Base-by-base conservation (phyloP, 1,139 yeast genomes). In the Hemisphaericaspora lyxosophila region DNA sequence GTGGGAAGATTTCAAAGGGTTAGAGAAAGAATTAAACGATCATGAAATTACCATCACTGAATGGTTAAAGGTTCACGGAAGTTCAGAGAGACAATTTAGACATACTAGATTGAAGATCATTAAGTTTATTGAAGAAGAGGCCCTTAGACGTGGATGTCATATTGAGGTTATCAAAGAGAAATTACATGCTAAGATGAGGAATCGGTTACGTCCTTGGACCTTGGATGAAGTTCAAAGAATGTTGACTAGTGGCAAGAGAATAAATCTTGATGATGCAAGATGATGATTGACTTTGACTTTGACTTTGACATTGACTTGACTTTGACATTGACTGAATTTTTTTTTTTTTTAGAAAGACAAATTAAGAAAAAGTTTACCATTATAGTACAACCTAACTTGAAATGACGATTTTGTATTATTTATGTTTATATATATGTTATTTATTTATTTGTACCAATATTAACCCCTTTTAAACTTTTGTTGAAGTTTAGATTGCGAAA, bases 1-100 rank as follows among this genome's bases (percentile, higher is more conserved):
- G 69, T 64, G 70, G 70, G 66, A 64, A 41, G 70, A 64, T 41
- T 64, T 61, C 42, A 64, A 63, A 38, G 53, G 59, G 7, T 44
- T 63, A 19, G 69, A 64, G 35, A 45, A 49, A 33, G 64, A 54
- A 24, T 48, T 64, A 31, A 52, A 51, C 29, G 55, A 55, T 24
- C 54, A 60, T 39, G 63, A 56, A 33, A 54, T 64, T 17, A 50
- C 65, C 7, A 50, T 59, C 5, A 61, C 68, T 7, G 70, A 64
- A 41, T 63, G 70, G 70, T 43, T 63, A 13, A 62, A 62, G 40
- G 55, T 62, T 3, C 70, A 64, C 38, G 67, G 69, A 16, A 53
- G 59, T 36, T 57, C 64, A 3, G 69, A 63, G 43, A 42, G 68
- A 23, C 68, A 62, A 42, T 62, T 64, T 38, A 49, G 67, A 23